Percentiles rank a stretch among this genome's conserved stretches.
phyloP scores from a whole-genome alignment of 1,139 yeast species.

The Pichia sp. region DNA sequence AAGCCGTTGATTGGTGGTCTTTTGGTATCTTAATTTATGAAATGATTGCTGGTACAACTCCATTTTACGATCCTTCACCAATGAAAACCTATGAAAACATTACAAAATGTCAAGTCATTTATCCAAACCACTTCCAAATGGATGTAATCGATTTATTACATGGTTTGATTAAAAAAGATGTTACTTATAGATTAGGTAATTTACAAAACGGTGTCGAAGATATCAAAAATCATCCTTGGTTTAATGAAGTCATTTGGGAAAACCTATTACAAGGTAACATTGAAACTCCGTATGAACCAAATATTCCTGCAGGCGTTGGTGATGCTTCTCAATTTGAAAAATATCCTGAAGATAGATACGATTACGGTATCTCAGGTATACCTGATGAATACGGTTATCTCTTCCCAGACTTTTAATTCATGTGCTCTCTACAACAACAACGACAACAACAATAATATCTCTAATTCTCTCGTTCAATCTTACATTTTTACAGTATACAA shows the following conservation, averaged over 20 bases:
- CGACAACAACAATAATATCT: too few species aligned
- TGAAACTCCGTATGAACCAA: constrained; percentile 65
- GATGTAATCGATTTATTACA: constrained; percentile 51
- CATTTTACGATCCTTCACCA: constrained; percentile 60
- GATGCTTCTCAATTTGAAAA: constrained; percentile 62
- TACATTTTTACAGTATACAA: too few species aligned
- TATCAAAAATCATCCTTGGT: constrained; percentile 58
- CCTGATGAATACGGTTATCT: constrained; percentile 50
- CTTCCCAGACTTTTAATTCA: constrained; percentile 46
- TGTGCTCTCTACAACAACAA: too few species aligned
- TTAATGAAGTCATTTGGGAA: constrained; percentile 61
- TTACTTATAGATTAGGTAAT: constrained; percentile 56
- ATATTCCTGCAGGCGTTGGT: constrained; percentile 60
- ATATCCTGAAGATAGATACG: constrained; percentile 54
- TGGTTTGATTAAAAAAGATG: constrained; percentile 53
- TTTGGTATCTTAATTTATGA: constrained; percentile 59
- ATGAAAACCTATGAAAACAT: constrained; percentile 64
- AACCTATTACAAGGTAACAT: constrained; percentile 54
- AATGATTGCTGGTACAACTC: constrained; percentile 63
- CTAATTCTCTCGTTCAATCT: too few species aligned
- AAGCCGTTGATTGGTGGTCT: constrained; percentile 67
- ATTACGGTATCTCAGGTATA: constrained; percentile 46
- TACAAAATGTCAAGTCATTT: constrained; percentile 49
- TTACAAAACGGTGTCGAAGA: constrained; percentile 58
- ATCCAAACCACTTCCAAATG: constrained; percentile 49